Percentiles rank a stretch among this genome's conserved stretches.
phyloP scores from a whole-genome alignment of 2,329 filamentous ascomycete genomes.

The Mycocentrospora acerina region DNA sequence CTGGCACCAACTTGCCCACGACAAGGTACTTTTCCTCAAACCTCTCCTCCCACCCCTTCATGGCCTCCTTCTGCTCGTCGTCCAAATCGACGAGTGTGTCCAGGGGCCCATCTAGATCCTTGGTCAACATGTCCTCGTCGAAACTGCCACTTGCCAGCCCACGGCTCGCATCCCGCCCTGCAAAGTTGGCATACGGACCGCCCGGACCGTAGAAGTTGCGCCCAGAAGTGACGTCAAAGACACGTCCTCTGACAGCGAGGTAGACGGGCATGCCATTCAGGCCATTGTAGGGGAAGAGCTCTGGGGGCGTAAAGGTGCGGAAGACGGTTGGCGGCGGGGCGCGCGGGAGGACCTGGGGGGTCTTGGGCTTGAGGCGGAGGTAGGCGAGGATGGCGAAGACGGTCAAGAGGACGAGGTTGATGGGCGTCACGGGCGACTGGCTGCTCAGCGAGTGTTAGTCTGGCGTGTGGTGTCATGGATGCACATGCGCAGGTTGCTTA shows the following conservation, averaged over 20 bases:
- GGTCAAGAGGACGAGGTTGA: constrained; percentile 62
- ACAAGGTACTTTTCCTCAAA: constrained; percentile 93
- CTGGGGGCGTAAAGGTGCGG: constrained; percentile 78
- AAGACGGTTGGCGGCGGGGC: constrained; percentile 75
- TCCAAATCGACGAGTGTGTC: constrained; percentile 74
- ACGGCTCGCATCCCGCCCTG: constrained; percentile 84
- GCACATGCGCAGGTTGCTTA: constrained; percentile 31
- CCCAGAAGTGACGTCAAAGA: constrained; percentile 87
- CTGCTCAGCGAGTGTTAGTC: constrained; percentile 39
- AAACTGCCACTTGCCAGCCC: constrained; percentile 56
- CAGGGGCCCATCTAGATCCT: constrained; percentile 81
- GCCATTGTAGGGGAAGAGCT: constrained; percentile 86
- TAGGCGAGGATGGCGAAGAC: constrained; percentile 60
- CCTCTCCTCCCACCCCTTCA: constrained; percentile 89
- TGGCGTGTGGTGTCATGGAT: not conserved
- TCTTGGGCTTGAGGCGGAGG: constrained; percentile 59
- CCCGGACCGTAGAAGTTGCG: constrained; percentile 96
- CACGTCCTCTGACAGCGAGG: constrained; percentile 83
- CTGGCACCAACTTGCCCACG: constrained; percentile 81
- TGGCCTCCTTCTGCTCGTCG: constrained; percentile 75
- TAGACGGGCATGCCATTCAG: constrained; percentile 73
- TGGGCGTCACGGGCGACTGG: constrained; percentile 58
- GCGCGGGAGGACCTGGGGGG: constrained; percentile 54
- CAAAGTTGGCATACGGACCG: constrained; percentile 94
- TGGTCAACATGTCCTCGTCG: constrained; percentile 53